These are phyloP conservation scores for Pestalotiopsis sp. DNA, from an alignment of 2,329 filamentous ascomycete genomes.

Conservation along the genomic window DNA sequence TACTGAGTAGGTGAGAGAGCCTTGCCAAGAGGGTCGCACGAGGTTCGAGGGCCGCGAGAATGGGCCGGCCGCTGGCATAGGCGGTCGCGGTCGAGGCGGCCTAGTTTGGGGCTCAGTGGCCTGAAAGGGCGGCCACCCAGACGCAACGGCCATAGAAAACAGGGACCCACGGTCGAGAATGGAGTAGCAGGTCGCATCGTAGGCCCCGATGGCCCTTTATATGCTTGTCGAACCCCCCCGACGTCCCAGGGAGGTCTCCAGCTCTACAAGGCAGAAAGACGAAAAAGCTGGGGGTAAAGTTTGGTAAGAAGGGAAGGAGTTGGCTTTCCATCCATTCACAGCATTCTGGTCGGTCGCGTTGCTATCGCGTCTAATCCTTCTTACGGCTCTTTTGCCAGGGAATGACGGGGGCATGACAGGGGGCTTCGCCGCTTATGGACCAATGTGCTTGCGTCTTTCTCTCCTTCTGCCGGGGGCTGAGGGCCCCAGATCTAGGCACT, in stretches of 20 bases:
- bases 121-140: constrained; percentile 23
- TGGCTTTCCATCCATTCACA: constrained; percentile 8
- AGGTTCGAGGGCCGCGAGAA: constrained; percentile 20
- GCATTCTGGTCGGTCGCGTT: constrained; percentile 5
- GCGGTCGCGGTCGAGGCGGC: constrained; percentile 21
- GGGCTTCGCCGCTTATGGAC: constrained; percentile 21
- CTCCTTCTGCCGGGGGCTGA: constrained; percentile 15
- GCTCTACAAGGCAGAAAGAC: constrained; percentile 22
- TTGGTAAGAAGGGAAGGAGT: constrained; percentile 8
- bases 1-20: constrained; percentile 18
- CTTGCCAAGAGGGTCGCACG: constrained; percentile 16
- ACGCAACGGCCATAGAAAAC: constrained; percentile 17
- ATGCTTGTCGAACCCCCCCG: constrained; percentile 16
- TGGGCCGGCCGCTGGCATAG: constrained; percentile 23
- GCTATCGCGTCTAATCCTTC: constrained; percentile 20
- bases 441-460: constrained; percentile 24
- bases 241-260: constrained; percentile 10
- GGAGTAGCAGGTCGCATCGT: constrained; percentile 21
- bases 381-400: constrained; percentile 1
- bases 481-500: constrained; percentile 4
- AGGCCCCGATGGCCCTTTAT: constrained; percentile 27
- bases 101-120: constrained; percentile 29
- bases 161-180: constrained; percentile 7
- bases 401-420: background rate
- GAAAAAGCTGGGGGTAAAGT: background rate